phyloP scores from a whole-genome alignment of 768 basidiomycete genomes.

The Mycena vulgaris region DNA sequence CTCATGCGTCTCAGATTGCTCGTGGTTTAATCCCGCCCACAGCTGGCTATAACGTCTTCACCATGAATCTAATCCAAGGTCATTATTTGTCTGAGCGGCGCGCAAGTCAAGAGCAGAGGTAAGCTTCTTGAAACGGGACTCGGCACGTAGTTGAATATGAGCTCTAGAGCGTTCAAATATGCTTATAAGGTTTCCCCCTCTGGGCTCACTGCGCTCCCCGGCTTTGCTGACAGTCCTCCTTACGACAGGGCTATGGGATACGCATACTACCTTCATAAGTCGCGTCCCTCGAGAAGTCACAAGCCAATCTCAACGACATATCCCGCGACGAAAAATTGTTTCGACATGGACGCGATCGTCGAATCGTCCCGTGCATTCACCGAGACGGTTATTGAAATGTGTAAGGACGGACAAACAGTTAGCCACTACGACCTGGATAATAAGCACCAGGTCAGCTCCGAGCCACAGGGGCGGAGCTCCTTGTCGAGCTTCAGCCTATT shows the following conservation, averaged over 20 bases:
- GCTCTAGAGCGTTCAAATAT: conserved; percentile 29
- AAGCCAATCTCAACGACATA: conserved; percentile 9
- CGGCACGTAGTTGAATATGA: neutral
- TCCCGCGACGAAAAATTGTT: conserved; percentile 11
- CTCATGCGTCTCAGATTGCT: neutral
- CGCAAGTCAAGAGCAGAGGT: conserved; percentile 20
- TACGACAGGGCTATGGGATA: too few species aligned
- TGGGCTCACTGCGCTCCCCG: conserved; percentile 5
- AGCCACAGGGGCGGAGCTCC: neutral
- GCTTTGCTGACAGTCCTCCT: neutral
- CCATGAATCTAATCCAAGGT: conserved; percentile 22
- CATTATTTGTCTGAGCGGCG: conserved; percentile 12
- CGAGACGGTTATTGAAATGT: neutral
- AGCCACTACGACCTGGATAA: conserved; percentile 1
- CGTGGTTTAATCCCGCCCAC: neutral
- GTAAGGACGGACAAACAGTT: neutral
- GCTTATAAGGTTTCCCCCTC: conserved; percentile 5
- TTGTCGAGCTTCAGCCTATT: conserved; percentile 6
- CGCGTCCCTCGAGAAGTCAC: conserved; percentile 8
- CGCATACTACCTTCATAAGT: conserved; percentile 23
- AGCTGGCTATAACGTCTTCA: conserved; percentile 28
- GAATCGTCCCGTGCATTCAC: conserved; percentile 11
- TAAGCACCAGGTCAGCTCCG: neutral
- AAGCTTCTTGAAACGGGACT: neutral
- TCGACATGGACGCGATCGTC: conserved; percentile 17